Percentiles rank a stretch among this genome's conserved stretches.
These are phyloP conservation scores for Fusarium sp. DNA, from an alignment of 2,329 filamentous ascomycete species.

Conservation along the genomic window DNA sequence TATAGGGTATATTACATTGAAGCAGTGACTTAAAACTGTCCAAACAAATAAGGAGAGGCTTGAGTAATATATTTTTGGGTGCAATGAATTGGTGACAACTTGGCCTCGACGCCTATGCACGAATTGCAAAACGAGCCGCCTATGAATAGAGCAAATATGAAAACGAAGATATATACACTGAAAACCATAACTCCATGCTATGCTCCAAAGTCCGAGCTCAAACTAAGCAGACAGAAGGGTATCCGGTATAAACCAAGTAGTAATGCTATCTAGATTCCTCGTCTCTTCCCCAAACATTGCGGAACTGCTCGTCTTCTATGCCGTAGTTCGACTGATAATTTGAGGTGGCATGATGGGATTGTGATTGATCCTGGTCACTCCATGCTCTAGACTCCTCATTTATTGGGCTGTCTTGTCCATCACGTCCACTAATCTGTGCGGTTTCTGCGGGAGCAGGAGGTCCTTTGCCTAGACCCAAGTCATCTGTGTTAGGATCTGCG, in stretches of 20 bases:
- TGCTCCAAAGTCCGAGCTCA: conserved; percentile 29
- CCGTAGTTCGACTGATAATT: conserved; percentile 51
- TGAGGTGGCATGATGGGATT: conserved; percentile 29
- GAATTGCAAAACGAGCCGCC: neutral
- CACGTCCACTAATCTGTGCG: conserved; percentile 26
- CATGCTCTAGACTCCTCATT: conserved; percentile 40
- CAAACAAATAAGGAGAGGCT: neutral
- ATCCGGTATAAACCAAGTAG: conserved; percentile 37
- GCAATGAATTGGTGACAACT: neutral
- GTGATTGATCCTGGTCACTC: conserved; percentile 25
- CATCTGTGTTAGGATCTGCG: conserved; percentile 51
- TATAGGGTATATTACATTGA: too few relatives aligned
- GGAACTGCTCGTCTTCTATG: conserved; percentile 59
- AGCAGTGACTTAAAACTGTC: neutral
- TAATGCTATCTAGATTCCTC: conserved; percentile 42
- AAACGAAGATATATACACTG: conserved; percentile 41
- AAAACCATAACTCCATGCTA: conserved; percentile 52
- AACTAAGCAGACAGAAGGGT: conserved; percentile 29
- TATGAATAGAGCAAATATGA: conserved; percentile 17
- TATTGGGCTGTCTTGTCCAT: conserved; percentile 41
- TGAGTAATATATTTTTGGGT: neutral
- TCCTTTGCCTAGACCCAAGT: conserved; percentile 48
- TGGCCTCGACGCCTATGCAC: neutral
- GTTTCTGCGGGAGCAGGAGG: conserved; percentile 38
- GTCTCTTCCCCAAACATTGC: conserved; percentile 61